Evolutionary conservation across 2,329 filamentous ascomycete species (phyloP).

Genomic region (Fusarium clavum): DNA sequence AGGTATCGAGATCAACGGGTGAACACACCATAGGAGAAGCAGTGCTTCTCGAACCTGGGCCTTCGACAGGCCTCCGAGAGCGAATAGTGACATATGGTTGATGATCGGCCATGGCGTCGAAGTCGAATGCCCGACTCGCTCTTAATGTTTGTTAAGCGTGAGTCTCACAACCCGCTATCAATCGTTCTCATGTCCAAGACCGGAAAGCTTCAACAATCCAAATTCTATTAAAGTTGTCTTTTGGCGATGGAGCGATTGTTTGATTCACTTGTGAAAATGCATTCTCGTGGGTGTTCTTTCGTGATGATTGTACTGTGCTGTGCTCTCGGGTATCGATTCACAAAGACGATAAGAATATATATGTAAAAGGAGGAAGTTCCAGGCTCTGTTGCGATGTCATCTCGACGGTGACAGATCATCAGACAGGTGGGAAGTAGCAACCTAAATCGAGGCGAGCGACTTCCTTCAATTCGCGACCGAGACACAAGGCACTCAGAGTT

Average conservation of each 20-base stretch:
- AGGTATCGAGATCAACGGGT: not conserved
- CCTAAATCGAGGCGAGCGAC: slow-evolving; percentile 25
- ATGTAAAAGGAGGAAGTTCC: slow-evolving; percentile 15
- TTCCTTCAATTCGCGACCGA: slow-evolving; percentile 42
- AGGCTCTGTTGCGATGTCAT: slow-evolving; percentile 36
- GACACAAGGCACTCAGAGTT: slow-evolving; percentile 21
- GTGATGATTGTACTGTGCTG: not conserved
- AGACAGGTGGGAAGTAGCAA: slow-evolving; percentile 15
- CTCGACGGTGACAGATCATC: slow-evolving; percentile 20
- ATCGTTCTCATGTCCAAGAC: slow-evolving; percentile 10
- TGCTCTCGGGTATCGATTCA: slow-evolving; percentile 21
- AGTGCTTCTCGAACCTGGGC: slow-evolving; percentile 59
- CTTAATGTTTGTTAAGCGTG: slow-evolving; percentile 1
- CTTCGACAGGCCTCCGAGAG: slow-evolving; percentile 60
- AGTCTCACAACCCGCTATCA: slow-evolving; percentile 6
- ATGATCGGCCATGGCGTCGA: slow-evolving; percentile 54
- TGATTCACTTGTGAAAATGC: slow-evolving; percentile 15
- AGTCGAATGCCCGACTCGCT: slow-evolving; percentile 14
- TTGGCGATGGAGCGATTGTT: slow-evolving; percentile 11
- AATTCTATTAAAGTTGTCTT: not conserved
- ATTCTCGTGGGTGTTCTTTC: slow-evolving; percentile 25
- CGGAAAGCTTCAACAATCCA: not conserved
- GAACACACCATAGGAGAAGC: slow-evolving; percentile 61
- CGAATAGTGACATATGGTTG: slow-evolving; percentile 66
- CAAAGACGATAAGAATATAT: slow-evolving; percentile 19